phyloP scores from a whole-genome alignment of 208 protist genomes.

The Trypanosoma avium region DNA sequence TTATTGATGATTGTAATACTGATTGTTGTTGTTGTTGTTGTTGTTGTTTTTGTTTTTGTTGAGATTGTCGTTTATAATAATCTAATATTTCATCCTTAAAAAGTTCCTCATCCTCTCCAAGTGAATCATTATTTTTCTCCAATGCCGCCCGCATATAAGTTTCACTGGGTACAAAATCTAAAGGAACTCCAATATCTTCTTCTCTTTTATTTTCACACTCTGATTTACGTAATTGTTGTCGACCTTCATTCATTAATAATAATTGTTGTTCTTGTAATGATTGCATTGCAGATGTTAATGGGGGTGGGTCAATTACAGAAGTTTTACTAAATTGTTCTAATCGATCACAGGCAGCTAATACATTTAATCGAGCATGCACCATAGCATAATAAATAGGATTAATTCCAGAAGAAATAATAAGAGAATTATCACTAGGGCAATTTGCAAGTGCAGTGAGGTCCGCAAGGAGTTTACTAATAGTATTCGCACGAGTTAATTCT shows the following conservation, averaged over 20 bases:
- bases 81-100: slow-evolving; percentile 84
- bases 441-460: slow-evolving; percentile 24
- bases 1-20: too few species aligned
- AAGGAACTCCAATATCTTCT: slow-evolving; percentile 44
- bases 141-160: slow-evolving; percentile 67
- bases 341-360: slow-evolving; percentile 71
- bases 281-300: slow-evolving; percentile 57
- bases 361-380: slow-evolving; percentile 78
- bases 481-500: not conserved
- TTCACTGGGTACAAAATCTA: slow-evolving; percentile 75
- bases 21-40: slow-evolving; percentile 12
- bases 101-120: slow-evolving; percentile 84
- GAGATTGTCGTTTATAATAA: slow-evolving; percentile 59
- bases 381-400: slow-evolving; percentile 69
- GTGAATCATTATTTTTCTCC: slow-evolving; percentile 54
- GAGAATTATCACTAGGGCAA: slow-evolving; percentile 13
- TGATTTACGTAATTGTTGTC: too few species aligned
- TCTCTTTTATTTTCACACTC: too few species aligned
- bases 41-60: slow-evolving; percentile 17
- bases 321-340: slow-evolving; percentile 47
- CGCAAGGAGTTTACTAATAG: slow-evolving; percentile 14
- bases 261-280: slow-evolving; percentile 38
- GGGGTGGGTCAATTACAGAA: slow-evolving; percentile 35
- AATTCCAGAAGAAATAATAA: slow-evolving; percentile 24
- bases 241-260: too few species aligned